Evolutionary conservation across 2,329 filamentous ascomycete genomes (phyloP).

Genomic region (Periglandula ipomoeae): DNA sequence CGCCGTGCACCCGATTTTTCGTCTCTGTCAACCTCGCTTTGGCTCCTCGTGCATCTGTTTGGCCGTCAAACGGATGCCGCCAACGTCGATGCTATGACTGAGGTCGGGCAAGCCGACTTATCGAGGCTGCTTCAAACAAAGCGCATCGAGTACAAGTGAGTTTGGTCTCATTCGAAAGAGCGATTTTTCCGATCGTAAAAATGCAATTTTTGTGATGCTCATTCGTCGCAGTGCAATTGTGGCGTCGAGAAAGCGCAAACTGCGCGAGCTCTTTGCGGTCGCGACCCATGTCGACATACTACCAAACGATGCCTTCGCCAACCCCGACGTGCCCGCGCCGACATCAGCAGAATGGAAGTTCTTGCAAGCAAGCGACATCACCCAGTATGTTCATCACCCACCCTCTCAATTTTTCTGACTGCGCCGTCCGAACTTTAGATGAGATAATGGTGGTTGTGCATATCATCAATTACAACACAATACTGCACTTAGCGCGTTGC

Average conservation of each 20-base stretch:
- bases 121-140: slow-evolving; percentile 58
- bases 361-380: slow-evolving; percentile 46
- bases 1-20: slow-evolving; percentile 17
- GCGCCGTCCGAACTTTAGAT: slow-evolving; percentile 7
- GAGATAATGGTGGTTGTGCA: slow-evolving; percentile 1
- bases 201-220: slow-evolving; percentile 36
- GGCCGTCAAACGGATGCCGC: slow-evolving; percentile 60
- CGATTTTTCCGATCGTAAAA: slow-evolving; percentile 38
- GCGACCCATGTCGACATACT: slow-evolving; percentile 59
- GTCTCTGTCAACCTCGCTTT: slow-evolving; percentile 19
- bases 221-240: slow-evolving; percentile 55
- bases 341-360: slow-evolving; percentile 46
- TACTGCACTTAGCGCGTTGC: background rate
- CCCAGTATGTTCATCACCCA: slow-evolving; percentile 40
- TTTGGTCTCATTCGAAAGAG: slow-evolving; percentile 33
- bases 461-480: background rate
- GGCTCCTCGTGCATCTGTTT: slow-evolving; percentile 43
- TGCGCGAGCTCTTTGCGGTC: slow-evolving; percentile 76
- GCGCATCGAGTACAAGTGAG: slow-evolving; percentile 53
- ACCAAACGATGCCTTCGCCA: slow-evolving; percentile 48
- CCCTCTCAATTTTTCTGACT: slow-evolving; percentile 10
- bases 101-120: slow-evolving; percentile 58
- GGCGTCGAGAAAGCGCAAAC: slow-evolving; percentile 81
- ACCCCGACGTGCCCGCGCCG: slow-evolving; percentile 45
- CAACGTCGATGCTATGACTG: slow-evolving; percentile 60